phyloP scores from a whole-genome alignment of 805 yeast species.

The Scheffersomyces coipomensis region DNA sequence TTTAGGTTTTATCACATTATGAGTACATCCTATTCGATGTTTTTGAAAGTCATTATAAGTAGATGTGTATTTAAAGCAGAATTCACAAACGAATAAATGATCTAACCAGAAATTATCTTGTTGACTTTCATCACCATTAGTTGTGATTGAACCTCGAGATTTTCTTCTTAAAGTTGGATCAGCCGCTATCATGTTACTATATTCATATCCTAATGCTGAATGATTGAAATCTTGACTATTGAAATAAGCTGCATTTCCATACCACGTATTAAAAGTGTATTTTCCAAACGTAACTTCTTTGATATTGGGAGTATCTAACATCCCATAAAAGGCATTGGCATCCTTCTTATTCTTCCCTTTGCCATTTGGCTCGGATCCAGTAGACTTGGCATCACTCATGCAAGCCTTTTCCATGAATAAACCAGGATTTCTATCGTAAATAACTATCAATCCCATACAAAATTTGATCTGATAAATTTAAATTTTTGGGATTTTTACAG shows the following conservation, averaged over 20 bases:
- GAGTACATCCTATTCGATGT: slow-evolving; percentile 51
- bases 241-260: slow-evolving; percentile 81
- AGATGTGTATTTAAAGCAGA: slow-evolving; percentile 80
- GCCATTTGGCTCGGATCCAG: background rate
- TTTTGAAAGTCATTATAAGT: slow-evolving; percentile 36
- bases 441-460: too few relatives aligned
- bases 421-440: too few relatives aligned
- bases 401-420: too few relatives aligned
- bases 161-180: slow-evolving; percentile 12
- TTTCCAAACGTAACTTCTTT: slow-evolving; percentile 65
- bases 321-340: slow-evolving; percentile 56
- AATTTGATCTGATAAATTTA: too few relatives aligned
- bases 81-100: slow-evolving; percentile 68
- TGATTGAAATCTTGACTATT: slow-evolving; percentile 27
- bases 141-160: background rate
- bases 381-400: background rate
- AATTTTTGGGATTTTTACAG: too few relatives aligned
- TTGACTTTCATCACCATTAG: slow-evolving; percentile 1
- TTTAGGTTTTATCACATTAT: slow-evolving; percentile 31
- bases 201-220: slow-evolving; percentile 44
- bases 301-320: slow-evolving; percentile 62
- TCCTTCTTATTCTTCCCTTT: slow-evolving; percentile 1
- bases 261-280: slow-evolving; percentile 77
- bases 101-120: slow-evolving; percentile 51
- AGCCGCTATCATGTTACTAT: slow-evolving; percentile 16